phyloP scores from a whole-genome alignment of 768 basidiomycete species.

The Termitomyces sp. region DNA sequence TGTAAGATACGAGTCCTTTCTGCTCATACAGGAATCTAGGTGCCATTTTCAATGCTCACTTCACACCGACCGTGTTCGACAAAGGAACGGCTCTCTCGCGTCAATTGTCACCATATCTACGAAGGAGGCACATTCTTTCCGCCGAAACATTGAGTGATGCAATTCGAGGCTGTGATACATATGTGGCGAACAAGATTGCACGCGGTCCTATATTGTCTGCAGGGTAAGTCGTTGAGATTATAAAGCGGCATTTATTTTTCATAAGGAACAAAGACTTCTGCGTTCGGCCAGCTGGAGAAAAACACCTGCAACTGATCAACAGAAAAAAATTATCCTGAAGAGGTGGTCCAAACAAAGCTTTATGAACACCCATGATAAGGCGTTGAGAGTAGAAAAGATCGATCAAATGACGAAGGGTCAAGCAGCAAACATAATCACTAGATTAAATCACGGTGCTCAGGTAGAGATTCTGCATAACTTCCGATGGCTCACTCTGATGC shows the following conservation, averaged over 20 bases:
- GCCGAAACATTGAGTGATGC: conserved; percentile 54
- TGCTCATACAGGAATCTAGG: conserved; percentile 4
- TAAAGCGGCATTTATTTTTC: neutral
- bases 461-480: conserved; percentile 26
- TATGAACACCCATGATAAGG: conserved; percentile 14
- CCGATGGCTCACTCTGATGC: neutral
- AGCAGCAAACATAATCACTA: conserved; percentile 73
- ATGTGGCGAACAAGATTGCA: conserved; percentile 49
- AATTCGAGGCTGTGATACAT: conserved; percentile 66
- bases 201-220: conserved; percentile 34
- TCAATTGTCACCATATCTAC: conserved; percentile 48
- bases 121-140: conserved; percentile 45
- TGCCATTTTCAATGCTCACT: conserved; percentile 42
- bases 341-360: conserved; percentile 33
- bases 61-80: conserved; percentile 46
- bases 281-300: conserved; percentile 65
- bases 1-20: neutral
- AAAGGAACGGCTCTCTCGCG: conserved; percentile 34
- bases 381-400: conserved; percentile 24
- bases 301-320: conserved; percentile 52
- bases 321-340: conserved; percentile 51
- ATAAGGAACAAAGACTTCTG: conserved; percentile 37
- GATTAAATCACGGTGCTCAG: conserved; percentile 71
- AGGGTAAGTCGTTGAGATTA: conserved; percentile 34
- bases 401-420: conserved; percentile 65